A percentile compares a stretch with the other conserved stretches of the same genome.
These are phyloP conservation scores for Psilocybe subaeruginosa DNA, from an alignment of 768 basidiomycete genomes.

Conservation along the genomic window DNA sequence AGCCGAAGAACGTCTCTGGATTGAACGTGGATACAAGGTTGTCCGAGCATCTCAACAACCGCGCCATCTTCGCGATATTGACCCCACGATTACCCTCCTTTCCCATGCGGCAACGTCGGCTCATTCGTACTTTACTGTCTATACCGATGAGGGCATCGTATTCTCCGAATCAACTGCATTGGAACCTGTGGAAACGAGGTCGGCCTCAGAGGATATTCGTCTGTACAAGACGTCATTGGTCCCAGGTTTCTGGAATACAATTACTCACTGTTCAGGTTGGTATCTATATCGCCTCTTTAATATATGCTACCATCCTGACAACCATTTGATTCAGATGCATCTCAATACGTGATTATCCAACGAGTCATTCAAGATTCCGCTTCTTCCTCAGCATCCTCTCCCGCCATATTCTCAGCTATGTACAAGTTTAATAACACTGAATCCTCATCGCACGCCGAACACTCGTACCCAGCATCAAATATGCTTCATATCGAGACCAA, in stretches of 20 bases:
- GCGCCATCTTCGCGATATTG: constrained; percentile 60
- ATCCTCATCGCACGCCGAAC: constrained; percentile 11
- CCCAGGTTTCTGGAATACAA: constrained; percentile 66
- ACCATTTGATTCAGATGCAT: constrained; percentile 53
- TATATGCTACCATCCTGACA: constrained; percentile 11
- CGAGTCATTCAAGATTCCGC: constrained; percentile 49
- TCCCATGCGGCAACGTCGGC: constrained; percentile 51
- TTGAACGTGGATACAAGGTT: constrained; percentile 31
- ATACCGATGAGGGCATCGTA: constrained; percentile 47
- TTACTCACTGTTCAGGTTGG: constrained; percentile 59
- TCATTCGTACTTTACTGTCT: constrained; percentile 58
- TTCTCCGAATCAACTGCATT: constrained; percentile 54
- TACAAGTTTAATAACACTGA: constrained; percentile 56
- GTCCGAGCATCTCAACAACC: constrained; percentile 45
- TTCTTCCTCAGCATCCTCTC: constrained; percentile 25
- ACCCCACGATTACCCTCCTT: constrained; percentile 68
- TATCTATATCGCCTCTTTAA: constrained; percentile 3
- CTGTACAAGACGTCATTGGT: constrained; percentile 65
- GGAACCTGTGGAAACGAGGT: constrained; percentile 24
- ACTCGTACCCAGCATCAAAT: constrained; percentile 4
- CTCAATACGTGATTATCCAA: constrained; percentile 67
- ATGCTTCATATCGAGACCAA: constrained; percentile 12
- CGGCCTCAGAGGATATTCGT: constrained; percentile 31
- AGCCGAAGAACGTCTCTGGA: constrained; percentile 27
- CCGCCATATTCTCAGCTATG: constrained; percentile 55